Evolutionary conservation across 768 basidiomycete genomes (phyloP).

Genomic region (Leccinum subtestaceum): DNA sequence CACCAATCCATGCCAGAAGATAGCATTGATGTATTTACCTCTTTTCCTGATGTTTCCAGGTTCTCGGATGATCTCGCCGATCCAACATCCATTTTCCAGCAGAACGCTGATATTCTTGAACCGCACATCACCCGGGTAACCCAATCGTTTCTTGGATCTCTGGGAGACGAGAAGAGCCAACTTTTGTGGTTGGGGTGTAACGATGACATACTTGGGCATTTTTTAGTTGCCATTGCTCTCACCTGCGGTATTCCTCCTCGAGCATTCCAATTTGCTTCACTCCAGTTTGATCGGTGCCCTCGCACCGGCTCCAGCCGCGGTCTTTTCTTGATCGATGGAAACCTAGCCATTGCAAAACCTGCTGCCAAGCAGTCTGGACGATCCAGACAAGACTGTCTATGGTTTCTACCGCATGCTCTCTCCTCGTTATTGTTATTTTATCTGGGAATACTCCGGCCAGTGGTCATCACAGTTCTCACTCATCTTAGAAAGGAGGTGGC

Average conservation of each 20-base stretch:
- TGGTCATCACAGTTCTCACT: background rate
- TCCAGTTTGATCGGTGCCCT: background rate
- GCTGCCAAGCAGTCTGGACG: background rate
- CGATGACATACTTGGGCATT: no score
- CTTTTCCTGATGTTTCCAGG: no score
- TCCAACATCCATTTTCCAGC: no score
- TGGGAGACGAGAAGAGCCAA: no score
- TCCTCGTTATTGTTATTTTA: background rate
- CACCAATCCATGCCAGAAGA: no score
- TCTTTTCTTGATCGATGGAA: background rate
- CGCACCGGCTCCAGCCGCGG: background rate
- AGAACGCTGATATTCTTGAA: no score
- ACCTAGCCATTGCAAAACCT: background rate
- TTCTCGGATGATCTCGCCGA: no score
- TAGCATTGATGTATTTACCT: no score
- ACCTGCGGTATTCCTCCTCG: background rate
- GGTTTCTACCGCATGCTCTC: background rate
- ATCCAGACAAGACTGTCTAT: background rate
- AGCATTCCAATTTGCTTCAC: background rate
- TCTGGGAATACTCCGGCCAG: background rate
- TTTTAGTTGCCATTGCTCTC: no score
- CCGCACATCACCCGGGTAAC: no score
- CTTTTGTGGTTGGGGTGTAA: no score
- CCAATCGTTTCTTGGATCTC: no score
- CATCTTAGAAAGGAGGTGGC: background rate